Percentiles rank a stretch among this genome's conserved stretches.
Conservation (phyloP, 805 yeast genomes). For the Candida takata region DNA sequence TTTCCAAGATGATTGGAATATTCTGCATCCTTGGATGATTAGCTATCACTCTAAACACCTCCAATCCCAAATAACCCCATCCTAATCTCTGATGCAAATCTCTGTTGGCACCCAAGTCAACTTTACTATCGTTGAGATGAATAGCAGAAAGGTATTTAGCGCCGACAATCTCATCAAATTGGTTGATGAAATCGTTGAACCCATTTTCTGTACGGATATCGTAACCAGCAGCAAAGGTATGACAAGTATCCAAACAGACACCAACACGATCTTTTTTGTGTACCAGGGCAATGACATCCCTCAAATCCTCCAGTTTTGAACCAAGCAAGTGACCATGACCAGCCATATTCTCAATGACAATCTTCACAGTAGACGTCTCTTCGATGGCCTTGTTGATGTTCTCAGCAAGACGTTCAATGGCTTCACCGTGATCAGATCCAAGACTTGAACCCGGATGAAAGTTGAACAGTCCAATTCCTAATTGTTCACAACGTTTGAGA, state of each 20-base stretch:
- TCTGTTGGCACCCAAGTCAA: conserved; percentile 82
- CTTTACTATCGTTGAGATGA: conserved; percentile 92
- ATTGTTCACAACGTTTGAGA: conserved; percentile 74
- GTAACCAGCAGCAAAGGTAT: conserved; percentile 93
- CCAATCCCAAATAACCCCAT: conserved; percentile 81
- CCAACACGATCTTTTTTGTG: conserved; percentile 84
- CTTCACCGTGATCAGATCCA: conserved; percentile 58
- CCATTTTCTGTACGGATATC: conserved; percentile 59
- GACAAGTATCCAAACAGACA: conserved; percentile 95
- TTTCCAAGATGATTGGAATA: conserved; percentile 81
- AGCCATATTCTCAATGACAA: conserved; percentile 95
- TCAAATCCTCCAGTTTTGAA: conserved; percentile 66
- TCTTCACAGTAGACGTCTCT: conserved; percentile 71
- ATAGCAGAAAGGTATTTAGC: conserved; percentile 67
- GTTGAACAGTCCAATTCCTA: conserved; percentile 81
- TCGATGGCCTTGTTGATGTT: conserved; percentile 73
- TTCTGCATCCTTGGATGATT: conserved; percentile 54
- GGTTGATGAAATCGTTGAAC: conserved; percentile 63
- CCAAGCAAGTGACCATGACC: conserved; percentile 94
- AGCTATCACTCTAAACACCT: conserved; percentile 71
- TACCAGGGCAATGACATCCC: conserved; percentile 67
- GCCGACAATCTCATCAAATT: conserved; percentile 73
- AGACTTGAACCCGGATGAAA: conserved; percentile 91
- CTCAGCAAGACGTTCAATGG: conserved; percentile 63
- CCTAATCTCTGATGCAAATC: conserved; percentile 91